These are phyloP conservation scores for Tricholoma bakamatsutake DNA, from an alignment of 768 basidiomycete genomes.

Conservation along the genomic window DNA sequence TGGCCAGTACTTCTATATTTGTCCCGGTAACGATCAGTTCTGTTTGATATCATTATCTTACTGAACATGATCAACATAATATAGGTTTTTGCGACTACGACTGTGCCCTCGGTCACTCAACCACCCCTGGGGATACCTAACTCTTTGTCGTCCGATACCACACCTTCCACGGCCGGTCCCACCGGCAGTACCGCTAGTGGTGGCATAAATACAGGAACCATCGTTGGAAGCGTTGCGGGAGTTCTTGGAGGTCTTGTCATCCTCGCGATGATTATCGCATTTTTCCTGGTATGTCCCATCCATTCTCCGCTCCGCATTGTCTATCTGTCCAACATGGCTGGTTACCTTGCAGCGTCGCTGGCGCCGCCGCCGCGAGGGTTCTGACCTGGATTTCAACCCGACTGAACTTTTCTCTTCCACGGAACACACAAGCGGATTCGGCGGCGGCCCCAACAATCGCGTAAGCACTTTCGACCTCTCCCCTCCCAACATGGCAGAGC, in stretches of 20 bases:
- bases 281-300: conserved; percentile 31
- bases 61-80: neutral
- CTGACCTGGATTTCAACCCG: conserved; percentile 32
- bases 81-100: conserved; percentile 12
- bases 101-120: conserved; percentile 8
- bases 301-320: neutral
- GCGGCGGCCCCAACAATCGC: conserved; percentile 11
- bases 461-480: conserved; percentile 20
- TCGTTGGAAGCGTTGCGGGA: conserved; percentile 34
- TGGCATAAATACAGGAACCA: conserved; percentile 32
- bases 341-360: conserved; percentile 28
- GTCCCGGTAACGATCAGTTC: conserved; percentile 8
- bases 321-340: neutral
- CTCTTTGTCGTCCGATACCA: conserved; percentile 9
- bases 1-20: conserved; percentile 4
- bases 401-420: conserved; percentile 15
- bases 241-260: conserved; percentile 32
- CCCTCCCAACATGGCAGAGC: conserved; percentile 23
- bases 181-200: conserved; percentile 10
- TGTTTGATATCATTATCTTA: conserved; percentile 1
- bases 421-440: neutral
- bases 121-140: conserved; percentile 17
- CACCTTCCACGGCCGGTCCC: conserved; percentile 15
- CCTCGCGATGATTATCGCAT: conserved; percentile 32
- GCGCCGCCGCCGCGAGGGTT: conserved; percentile 23